Percentiles rank a stretch among this genome's conserved stretches.
These are phyloP conservation scores for Agapanthus africanus DNA, from an alignment of 106 monocot genomes.

Conservation along the genomic window DNA sequence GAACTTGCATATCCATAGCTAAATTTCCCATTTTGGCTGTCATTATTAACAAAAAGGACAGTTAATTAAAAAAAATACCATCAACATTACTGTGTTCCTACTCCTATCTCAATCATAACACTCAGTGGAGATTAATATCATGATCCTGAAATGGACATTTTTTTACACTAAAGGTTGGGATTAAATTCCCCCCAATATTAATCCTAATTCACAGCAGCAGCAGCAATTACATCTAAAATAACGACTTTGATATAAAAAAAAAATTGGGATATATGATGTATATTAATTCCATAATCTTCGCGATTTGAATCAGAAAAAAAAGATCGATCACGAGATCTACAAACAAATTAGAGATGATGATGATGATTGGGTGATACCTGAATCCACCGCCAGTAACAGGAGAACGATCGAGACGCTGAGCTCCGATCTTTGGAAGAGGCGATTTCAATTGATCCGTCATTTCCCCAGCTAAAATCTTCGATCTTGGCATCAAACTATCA, in stretches of 20 bases:
- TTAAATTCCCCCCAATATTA: not conserved
- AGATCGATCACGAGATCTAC: not conserved
- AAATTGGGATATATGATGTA: too few relatives aligned
- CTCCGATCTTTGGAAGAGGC: not conserved
- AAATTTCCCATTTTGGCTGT: slow-evolving; percentile 45
- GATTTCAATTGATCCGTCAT: slow-evolving; percentile 9
- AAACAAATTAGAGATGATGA: not conserved
- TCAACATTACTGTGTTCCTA: not conserved
- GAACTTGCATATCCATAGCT: slow-evolving; percentile 57
- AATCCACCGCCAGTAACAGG: slow-evolving; percentile 15
- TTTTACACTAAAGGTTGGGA: too few relatives aligned
- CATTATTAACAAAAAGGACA: not conserved
- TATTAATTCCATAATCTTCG: too few relatives aligned
- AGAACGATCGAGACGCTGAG: not conserved
- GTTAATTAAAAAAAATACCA: not conserved
- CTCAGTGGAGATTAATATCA: not conserved
- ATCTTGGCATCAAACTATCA: too few relatives aligned
- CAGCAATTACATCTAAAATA: not conserved
- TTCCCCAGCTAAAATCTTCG: too few relatives aligned
- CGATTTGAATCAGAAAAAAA: not conserved
- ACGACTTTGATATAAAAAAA: not conserved
- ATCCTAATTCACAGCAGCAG: not conserved
- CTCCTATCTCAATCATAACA: not conserved
- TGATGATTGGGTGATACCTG: slow-evolving; percentile 9
- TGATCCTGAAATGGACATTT: not conserved